A percentile compares a stretch with the other conserved stretches of the same genome.
Evolutionary conservation across 2,329 filamentous ascomycete species (phyloP).

Genomic region (Cordyceps pruinosa): DNA sequence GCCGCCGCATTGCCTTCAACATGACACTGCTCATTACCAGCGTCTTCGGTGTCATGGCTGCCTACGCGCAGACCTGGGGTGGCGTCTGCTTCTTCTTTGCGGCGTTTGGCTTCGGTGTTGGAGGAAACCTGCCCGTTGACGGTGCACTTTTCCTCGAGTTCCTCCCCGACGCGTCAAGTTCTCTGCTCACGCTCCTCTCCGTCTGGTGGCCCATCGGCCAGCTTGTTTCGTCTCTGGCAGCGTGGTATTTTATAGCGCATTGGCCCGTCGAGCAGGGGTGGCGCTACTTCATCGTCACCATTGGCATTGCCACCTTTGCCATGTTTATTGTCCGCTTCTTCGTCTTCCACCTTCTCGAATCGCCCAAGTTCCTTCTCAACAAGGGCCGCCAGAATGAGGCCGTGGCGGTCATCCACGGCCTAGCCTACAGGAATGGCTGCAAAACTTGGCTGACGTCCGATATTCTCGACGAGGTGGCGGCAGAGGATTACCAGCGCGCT

Average conservation of each 20-base stretch:
- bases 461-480: slow-evolving; percentile 50
- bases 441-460: slow-evolving; percentile 74
- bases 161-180: slow-evolving; percentile 65
- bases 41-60: slow-evolving; percentile 65
- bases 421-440: slow-evolving; percentile 62
- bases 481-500: slow-evolving; percentile 29
- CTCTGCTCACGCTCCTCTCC: slow-evolving; percentile 70
- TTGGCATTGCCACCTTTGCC: slow-evolving; percentile 64
- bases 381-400: slow-evolving; percentile 72
- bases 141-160: slow-evolving; percentile 80
- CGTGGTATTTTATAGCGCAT: slow-evolving; percentile 68
- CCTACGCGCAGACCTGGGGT: slow-evolving; percentile 62
- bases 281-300: slow-evolving; percentile 65
- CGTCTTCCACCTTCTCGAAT: slow-evolving; percentile 75
- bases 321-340: slow-evolving; percentile 78
- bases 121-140: slow-evolving; percentile 72
- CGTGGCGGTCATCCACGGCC: slow-evolving; percentile 70
- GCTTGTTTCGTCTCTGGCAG: slow-evolving; percentile 62
- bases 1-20: slow-evolving; percentile 77
- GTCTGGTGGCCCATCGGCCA: slow-evolving; percentile 85
- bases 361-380: slow-evolving; percentile 74
- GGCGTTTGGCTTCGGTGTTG: slow-evolving; percentile 60
- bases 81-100: slow-evolving; percentile 54
- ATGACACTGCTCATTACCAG: slow-evolving; percentile 67
- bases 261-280: slow-evolving; percentile 66